These are phyloP conservation scores for Chalaropsis ovoidea DNA, from an alignment of 2,329 filamentous ascomycete species.

Conservation along the genomic window DNA sequence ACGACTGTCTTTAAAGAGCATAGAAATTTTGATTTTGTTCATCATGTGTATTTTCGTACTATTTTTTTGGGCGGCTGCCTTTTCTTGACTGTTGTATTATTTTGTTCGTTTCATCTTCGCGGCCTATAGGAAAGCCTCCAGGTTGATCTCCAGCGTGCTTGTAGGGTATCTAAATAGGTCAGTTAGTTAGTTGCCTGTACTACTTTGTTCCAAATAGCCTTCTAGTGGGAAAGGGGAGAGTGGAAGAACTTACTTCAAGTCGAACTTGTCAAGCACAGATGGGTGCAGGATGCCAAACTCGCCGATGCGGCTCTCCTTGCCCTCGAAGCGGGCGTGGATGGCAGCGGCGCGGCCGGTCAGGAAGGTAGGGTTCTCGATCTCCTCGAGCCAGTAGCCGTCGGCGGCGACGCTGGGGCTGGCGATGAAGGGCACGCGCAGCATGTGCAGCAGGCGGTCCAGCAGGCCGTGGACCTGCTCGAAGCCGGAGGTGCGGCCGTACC, in stretches of 20 bases:
- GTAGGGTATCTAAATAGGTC: conserved; percentile 60
- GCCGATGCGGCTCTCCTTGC: conserved; percentile 64
- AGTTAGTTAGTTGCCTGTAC: not conserved
- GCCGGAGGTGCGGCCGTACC: conserved; percentile 85
- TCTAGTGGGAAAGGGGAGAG: not conserved
- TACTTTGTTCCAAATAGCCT: not conserved
- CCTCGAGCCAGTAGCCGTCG: conserved; percentile 87
- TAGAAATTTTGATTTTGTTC: not conserved
- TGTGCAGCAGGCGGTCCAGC: conserved; percentile 80
- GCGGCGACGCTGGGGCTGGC: conserved; percentile 47
- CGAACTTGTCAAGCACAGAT: conserved; percentile 84
- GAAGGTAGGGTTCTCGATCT: conserved; percentile 83
- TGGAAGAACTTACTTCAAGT: conserved; percentile 54
- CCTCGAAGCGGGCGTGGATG: conserved; percentile 64
- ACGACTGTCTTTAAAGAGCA: not conserved
- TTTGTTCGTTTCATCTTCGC: not conserved
- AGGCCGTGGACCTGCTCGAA: conserved; percentile 95
- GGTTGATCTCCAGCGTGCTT: conserved; percentile 86
- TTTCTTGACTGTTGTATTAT: conserved; percentile 14
- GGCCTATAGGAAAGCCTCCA: conserved; percentile 74
- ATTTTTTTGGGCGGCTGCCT: conserved; percentile 25
- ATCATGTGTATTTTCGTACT: conserved; percentile 11
- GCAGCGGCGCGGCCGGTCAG: conserved; percentile 82
- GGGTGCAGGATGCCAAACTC: conserved; percentile 92
- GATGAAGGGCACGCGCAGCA: conserved; percentile 77